Evolutionary conservation across 1,139 yeast species (phyloP).

Genomic region (Sugiyamaella grinbergsii): DNA sequence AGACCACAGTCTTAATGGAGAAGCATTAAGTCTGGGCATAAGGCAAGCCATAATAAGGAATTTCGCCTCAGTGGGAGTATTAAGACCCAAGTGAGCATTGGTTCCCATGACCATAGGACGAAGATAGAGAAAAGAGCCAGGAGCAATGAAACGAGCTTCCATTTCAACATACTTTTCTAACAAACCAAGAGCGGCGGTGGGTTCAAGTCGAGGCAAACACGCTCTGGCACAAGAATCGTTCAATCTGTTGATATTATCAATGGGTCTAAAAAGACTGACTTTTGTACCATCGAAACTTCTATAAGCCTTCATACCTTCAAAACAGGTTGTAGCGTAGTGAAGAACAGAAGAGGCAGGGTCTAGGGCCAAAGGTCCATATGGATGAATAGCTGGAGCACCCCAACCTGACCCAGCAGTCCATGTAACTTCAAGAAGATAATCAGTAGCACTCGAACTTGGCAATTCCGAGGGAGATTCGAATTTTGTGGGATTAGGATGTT

Average conservation of each 20-base stretch:
- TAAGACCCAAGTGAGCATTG: slow-evolving; percentile 46
- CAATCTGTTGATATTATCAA: slow-evolving; percentile 48
- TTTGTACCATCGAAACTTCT: slow-evolving; percentile 39
- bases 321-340: slow-evolving; percentile 43
- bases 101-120: slow-evolving; percentile 42
- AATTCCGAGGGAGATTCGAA: slow-evolving; percentile 29
- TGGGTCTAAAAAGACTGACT: slow-evolving; percentile 48
- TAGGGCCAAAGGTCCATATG: slow-evolving; percentile 44
- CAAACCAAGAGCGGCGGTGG: slow-evolving; percentile 45
- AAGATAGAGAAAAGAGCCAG: slow-evolving; percentile 39
- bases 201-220: slow-evolving; percentile 47
- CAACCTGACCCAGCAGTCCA: slow-evolving; percentile 47
- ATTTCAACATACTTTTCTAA: slow-evolving; percentile 44
- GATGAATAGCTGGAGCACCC: slow-evolving; percentile 46
- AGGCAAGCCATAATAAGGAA: slow-evolving; percentile 46
- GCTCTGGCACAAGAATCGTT: slow-evolving; percentile 47
- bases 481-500: slow-evolving; percentile 24
- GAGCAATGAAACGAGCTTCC: slow-evolving; percentile 42
- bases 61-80: slow-evolving; percentile 45
- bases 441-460: slow-evolving; percentile 38
- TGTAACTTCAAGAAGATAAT: slow-evolving; percentile 49
- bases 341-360: slow-evolving; percentile 41
- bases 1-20: slow-evolving; percentile 45
- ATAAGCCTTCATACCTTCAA: slow-evolving; percentile 44
- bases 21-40: slow-evolving; percentile 37